Conservation (phyloP, 2,329 filamentous ascomycete genomes). For the Dactylonectria macrodidyma region DNA sequence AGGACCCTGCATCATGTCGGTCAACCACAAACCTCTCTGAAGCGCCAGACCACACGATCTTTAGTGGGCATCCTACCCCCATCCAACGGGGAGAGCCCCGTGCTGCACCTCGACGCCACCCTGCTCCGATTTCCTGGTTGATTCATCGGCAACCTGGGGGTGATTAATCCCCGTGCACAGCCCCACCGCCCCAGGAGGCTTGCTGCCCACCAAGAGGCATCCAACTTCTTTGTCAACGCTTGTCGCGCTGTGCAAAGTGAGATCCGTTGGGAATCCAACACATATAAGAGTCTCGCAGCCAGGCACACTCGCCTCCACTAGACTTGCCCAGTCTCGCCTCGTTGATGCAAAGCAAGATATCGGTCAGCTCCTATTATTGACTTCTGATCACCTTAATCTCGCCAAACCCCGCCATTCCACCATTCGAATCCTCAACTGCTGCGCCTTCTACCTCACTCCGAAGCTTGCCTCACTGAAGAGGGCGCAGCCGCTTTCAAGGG, state of each 20-base stretch:
- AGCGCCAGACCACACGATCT: conserved; percentile 3
- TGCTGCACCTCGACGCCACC: conserved; percentile 45
- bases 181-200: conserved; percentile 25
- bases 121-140: conserved; percentile 32
- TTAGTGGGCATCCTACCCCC: conserved; percentile 18
- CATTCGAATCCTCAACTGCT: conserved; percentile 9
- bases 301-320: conserved; percentile 12
- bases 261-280: conserved; percentile 2
- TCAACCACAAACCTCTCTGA: conserved; percentile 4
- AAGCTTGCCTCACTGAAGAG: neutral
- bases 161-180: conserved; percentile 33
- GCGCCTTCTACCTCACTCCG: neutral
- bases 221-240: conserved; percentile 4
- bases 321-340: conserved; percentile 27
- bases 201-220: conserved; percentile 6
- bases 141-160: conserved; percentile 22
- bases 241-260: conserved; percentile 1
- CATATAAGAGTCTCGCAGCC: conserved; percentile 40
- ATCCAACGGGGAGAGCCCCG: conserved; percentile 18
- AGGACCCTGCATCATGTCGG: conserved; percentile 40
- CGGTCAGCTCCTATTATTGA: neutral
- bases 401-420: conserved; percentile 18
- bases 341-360: conserved; percentile 25
- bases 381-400: neutral
- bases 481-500: neutral